Conservation (phyloP, 2,329 filamentous ascomycete species). For the Coniosporium tulheliwenetii region DNA sequence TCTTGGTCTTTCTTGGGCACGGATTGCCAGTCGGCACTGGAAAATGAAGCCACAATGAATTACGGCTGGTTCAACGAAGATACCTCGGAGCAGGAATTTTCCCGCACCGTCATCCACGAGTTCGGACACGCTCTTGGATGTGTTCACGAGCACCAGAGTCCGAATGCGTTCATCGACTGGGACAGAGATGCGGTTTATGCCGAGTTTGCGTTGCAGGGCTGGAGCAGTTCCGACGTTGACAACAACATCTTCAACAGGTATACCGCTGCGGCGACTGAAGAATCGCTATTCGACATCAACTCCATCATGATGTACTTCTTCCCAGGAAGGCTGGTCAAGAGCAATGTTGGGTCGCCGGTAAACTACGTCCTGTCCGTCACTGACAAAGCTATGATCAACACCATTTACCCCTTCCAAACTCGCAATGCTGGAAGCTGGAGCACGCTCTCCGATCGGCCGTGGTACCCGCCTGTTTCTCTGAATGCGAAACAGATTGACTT, state of each 20-base stretch:
- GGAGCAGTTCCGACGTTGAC: conserved; percentile 1
- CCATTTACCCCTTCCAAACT: background rate
- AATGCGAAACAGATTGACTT: background rate
- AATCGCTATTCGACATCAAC: background rate
- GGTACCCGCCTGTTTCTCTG: background rate
- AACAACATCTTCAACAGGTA: conserved; percentile 1
- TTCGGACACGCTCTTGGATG: conserved; percentile 15
- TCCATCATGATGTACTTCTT: conserved; percentile 3
- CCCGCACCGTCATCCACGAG: conserved; percentile 10
- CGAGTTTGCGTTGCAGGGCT: conserved; percentile 3
- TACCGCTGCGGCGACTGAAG: background rate
- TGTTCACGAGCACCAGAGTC: conserved; percentile 13
- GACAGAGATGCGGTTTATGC: conserved; percentile 8
- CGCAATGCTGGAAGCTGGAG: background rate
- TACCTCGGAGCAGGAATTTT: conserved; percentile 6
- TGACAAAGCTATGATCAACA: conserved; percentile 1
- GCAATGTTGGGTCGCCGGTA: background rate
- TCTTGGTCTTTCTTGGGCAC: conserved; percentile 3
- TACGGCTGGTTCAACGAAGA: conserved; percentile 9
- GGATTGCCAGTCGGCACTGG: background rate
- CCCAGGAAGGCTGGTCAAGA: background rate
- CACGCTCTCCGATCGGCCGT: background rate
- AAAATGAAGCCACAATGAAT: conserved; percentile 10
- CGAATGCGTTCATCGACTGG: conserved; percentile 10
- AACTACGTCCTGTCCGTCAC: conserved; percentile 1